Conservation (phyloP, 345 rosid species). For the Luvunga scandens region DNA sequence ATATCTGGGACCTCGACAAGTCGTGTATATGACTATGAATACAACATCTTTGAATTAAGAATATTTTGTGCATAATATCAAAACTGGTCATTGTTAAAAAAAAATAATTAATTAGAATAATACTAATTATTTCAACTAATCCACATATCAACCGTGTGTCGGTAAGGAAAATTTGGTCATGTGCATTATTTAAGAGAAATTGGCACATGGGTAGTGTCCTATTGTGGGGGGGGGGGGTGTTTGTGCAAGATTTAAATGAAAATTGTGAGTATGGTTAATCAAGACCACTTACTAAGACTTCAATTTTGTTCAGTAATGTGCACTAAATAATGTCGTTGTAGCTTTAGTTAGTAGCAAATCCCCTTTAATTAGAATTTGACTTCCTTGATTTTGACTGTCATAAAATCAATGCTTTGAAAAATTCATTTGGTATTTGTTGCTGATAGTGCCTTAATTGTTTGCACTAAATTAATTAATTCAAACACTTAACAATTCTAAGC, state of each 20-base stretch:
- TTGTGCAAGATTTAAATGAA: slow-evolving; percentile 24
- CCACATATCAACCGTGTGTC: slow-evolving; percentile 22
- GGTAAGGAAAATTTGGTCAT: slow-evolving; percentile 14
- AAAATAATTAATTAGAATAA: not conserved
- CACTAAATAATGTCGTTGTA: slow-evolving; percentile 1
- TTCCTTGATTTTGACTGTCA: not conserved
- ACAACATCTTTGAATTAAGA: not conserved
- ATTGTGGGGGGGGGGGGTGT: not conserved
- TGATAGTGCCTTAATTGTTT: not conserved
- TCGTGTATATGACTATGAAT: not conserved
- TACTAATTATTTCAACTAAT: not conserved
- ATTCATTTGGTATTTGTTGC: not conserved
- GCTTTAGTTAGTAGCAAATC: slow-evolving; percentile 21
- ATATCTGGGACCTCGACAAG: not conserved
- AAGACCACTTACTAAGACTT: not conserved
- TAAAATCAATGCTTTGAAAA: not conserved
- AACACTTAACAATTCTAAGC: not conserved
- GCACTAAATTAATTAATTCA: not conserved
- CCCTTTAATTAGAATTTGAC: slow-evolving; percentile 13
- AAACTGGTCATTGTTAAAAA: no score
- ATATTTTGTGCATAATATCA: not conserved
- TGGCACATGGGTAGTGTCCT: slow-evolving; percentile 37
- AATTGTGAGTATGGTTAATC: not conserved
- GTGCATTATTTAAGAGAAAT: not conserved
- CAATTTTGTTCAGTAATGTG: not conserved